These are phyloP conservation scores for Globisporangium echinulatum DNA, from an alignment of 352 stramenopile genomes.

Conservation along the genomic window DNA sequence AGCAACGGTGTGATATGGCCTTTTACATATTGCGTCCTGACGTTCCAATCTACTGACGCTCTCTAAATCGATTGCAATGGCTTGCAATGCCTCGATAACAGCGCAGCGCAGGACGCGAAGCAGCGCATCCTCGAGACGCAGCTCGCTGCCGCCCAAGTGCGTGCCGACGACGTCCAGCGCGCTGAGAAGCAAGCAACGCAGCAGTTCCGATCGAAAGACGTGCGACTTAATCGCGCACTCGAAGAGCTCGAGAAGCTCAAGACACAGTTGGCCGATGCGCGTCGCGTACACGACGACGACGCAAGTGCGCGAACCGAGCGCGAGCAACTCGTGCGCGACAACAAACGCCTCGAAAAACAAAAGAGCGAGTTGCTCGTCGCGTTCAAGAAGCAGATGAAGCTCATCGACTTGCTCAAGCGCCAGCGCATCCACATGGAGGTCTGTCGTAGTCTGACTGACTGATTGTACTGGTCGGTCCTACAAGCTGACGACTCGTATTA, in stretches of 20 bases:
- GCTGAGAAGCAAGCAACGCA: conserved; percentile 58
- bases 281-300: conserved; percentile 35
- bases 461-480: no score
- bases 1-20: no score
- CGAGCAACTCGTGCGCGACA: conserved; percentile 54
- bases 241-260: conserved; percentile 77
- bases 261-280: conserved; percentile 53
- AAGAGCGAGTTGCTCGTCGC: conserved; percentile 68
- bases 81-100: conserved; percentile 7
- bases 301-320: conserved; percentile 46
- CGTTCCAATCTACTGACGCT: not conserved
- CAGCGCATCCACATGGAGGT: conserved; percentile 86
- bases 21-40: not conserved
- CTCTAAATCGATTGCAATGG: no score
- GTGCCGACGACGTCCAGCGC: conserved; percentile 45
- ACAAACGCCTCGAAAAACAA: conserved; percentile 78
- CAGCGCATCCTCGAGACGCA: conserved; percentile 69
- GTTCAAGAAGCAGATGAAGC: conserved; percentile 86
- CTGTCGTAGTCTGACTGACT: not conserved
- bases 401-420: conserved; percentile 81
- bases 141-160: conserved; percentile 35
- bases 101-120: conserved; percentile 58
- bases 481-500: no score
- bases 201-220: conserved; percentile 74
- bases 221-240: conserved; percentile 67